Conservation (phyloP, 768 basidiomycete species). For the Lactifluus pinguis region DNA sequence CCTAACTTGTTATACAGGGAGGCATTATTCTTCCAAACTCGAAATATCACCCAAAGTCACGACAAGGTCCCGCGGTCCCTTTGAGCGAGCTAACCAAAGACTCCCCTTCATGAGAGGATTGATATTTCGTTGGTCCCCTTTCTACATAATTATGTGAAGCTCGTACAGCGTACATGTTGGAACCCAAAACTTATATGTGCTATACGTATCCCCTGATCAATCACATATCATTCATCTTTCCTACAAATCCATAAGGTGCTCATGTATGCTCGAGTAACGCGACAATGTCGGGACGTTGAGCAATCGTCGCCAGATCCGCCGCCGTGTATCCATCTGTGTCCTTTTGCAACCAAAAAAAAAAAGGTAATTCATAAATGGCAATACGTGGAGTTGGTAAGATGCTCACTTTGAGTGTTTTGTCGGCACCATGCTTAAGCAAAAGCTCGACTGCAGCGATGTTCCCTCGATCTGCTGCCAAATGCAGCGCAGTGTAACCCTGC, state of each 20-base stretch:
- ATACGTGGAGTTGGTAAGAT: not conserved
- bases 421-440: constrained; percentile 57
- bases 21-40: constrained; percentile 51
- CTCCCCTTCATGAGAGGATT: not conserved
- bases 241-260: not conserved
- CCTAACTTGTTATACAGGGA: constrained; percentile 35
- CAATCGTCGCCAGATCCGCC: constrained; percentile 48
- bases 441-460: constrained; percentile 44
- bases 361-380: not conserved
- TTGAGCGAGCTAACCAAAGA: not conserved
- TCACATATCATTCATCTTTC: not conserved
- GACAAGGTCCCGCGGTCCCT: not conserved
- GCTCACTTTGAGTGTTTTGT: constrained; percentile 51
- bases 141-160: not conserved
- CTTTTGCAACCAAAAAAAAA: constrained; percentile 23
- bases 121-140: not conserved
- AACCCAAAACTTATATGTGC: not conserved
- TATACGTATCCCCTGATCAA: not conserved
- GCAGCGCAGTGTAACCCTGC: constrained; percentile 83
- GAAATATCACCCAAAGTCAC: constrained; percentile 39
- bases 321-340: constrained; percentile 60
- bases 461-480: constrained; percentile 82
- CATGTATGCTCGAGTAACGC: constrained; percentile 24
- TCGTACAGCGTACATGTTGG: not conserved
- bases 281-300: constrained; percentile 48